A percentile compares a stretch with the other conserved stretches of the same genome.
These are phyloP conservation scores for Brassica balearica DNA, from an alignment of 441 rosid genomes.

Conservation along the genomic window DNA sequence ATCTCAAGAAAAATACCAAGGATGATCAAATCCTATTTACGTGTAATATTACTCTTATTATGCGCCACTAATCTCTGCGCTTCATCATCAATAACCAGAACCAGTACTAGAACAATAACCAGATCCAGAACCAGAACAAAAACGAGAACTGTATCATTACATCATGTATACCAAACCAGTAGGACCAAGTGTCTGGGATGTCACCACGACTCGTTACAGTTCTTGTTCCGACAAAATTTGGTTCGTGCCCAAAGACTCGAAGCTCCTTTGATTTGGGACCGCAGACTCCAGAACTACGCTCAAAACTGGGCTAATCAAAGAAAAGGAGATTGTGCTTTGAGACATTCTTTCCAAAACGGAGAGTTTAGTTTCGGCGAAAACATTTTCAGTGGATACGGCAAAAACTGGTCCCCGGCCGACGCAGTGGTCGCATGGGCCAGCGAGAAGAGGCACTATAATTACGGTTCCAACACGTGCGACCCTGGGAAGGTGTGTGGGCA, in stretches of 20 bases:
- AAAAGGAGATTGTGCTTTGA: conserved; percentile 7
- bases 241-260: conserved; percentile 15
- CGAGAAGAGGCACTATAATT: conserved; percentile 70
- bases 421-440: conserved; percentile 11
- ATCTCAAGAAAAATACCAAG: background rate
- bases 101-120: background rate
- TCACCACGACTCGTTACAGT: conserved; percentile 10
- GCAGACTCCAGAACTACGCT: background rate
- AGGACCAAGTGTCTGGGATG: conserved; percentile 2
- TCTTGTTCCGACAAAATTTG: conserved; percentile 15
- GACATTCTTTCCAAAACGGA: conserved; percentile 5
- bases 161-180: background rate
- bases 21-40: conserved; percentile 10
- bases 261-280: conserved; percentile 26
- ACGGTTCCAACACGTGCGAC: conserved; percentile 49
- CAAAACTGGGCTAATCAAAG: conserved; percentile 8
- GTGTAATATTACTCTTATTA: background rate
- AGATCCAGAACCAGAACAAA: background rate
- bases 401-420: conserved; percentile 2
- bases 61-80: background rate
- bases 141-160: background rate
- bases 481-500: conserved; percentile 74
- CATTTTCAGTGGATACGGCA: background rate
- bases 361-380: conserved; percentile 1
- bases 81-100: background rate